Evolutionary conservation across 2,329 filamentous ascomycete genomes (phyloP).

Genomic region (Metarhizium guizhouense): DNA sequence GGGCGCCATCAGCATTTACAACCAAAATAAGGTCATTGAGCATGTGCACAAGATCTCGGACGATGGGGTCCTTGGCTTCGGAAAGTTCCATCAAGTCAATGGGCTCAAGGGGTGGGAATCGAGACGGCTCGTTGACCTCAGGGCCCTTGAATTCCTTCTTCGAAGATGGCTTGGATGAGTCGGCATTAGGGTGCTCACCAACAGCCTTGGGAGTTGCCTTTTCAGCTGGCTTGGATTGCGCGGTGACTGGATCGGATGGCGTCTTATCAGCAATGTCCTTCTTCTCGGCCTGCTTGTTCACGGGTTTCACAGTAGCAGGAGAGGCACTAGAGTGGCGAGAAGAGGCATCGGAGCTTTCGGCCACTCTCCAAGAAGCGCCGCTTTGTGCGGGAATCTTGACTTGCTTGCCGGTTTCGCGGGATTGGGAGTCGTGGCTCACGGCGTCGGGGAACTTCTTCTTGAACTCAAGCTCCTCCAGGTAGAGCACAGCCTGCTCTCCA

Average conservation of each 20-base stretch:
- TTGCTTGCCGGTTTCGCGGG: slow-evolving; percentile 53
- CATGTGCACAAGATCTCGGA: slow-evolving; percentile 90
- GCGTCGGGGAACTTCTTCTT: slow-evolving; percentile 65
- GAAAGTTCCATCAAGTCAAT: slow-evolving; percentile 72
- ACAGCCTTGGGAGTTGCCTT: slow-evolving; percentile 16
- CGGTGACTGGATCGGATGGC: slow-evolving; percentile 12
- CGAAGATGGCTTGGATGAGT: slow-evolving; percentile 17
- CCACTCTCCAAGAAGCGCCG: slow-evolving; percentile 72
- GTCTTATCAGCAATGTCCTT: slow-evolving; percentile 21
- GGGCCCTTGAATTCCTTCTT: slow-evolving; percentile 40
- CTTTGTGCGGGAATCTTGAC: slow-evolving; percentile 80
- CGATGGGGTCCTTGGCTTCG: slow-evolving; percentile 73
- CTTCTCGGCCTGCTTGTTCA: slow-evolving; percentile 17
- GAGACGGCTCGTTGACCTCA: slow-evolving; percentile 58
- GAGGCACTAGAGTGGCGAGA: slow-evolving; percentile 55
- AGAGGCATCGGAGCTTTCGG: slow-evolving; percentile 47
- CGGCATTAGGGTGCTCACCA: slow-evolving; percentile 10
- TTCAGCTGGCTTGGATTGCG: slow-evolving; percentile 21
- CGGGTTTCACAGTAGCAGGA: slow-evolving; percentile 20
- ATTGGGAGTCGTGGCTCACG: slow-evolving; percentile 33
- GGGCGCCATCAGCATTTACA: slow-evolving; percentile 77
- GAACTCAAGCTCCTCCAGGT: slow-evolving; percentile 93
- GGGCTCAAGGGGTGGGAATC: slow-evolving; percentile 52
- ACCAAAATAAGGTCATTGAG: slow-evolving; percentile 93
- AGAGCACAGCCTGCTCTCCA: slow-evolving; percentile 88